phyloP scores from a whole-genome alignment of 2,329 filamentous ascomycete genomes.

The Apiospora arundinis region DNA sequence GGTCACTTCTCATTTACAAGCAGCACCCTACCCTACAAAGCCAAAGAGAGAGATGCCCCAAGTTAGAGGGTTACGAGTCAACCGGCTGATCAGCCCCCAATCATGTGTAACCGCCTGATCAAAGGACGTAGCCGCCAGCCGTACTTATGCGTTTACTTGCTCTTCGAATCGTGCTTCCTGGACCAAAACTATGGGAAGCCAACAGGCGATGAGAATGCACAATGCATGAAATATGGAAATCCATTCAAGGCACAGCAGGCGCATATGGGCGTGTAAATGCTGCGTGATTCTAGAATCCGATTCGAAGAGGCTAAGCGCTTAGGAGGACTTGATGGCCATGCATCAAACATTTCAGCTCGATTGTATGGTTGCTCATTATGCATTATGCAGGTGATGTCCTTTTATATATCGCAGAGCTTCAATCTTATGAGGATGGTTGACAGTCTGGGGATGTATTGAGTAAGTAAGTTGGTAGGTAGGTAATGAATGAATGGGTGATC shows the following conservation, averaged over 20 bases:
- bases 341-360: not conserved
- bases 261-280: not conserved
- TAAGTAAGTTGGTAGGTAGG: too few relatives aligned
- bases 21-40: too few relatives aligned
- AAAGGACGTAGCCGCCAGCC: not conserved
- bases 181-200: not conserved
- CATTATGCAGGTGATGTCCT: not conserved
- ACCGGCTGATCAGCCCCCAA: too few relatives aligned
- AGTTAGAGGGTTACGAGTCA: too few relatives aligned
- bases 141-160: not conserved
- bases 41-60: too few relatives aligned
- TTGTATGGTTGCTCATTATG: not conserved
- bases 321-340: not conserved
- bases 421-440: too few relatives aligned
- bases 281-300: not conserved
- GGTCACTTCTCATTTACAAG: too few relatives aligned
- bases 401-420: too few relatives aligned
- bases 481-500: not conserved
- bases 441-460: too few relatives aligned
- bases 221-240: not conserved
- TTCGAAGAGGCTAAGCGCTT: constrained; percentile 1
- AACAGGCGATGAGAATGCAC: not conserved
- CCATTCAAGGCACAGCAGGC: not conserved
- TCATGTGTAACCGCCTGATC: too few relatives aligned
- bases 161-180: not conserved